Base-by-base conservation (phyloP, 441 rosid genomes). In the Lepidium campestre region DNA sequence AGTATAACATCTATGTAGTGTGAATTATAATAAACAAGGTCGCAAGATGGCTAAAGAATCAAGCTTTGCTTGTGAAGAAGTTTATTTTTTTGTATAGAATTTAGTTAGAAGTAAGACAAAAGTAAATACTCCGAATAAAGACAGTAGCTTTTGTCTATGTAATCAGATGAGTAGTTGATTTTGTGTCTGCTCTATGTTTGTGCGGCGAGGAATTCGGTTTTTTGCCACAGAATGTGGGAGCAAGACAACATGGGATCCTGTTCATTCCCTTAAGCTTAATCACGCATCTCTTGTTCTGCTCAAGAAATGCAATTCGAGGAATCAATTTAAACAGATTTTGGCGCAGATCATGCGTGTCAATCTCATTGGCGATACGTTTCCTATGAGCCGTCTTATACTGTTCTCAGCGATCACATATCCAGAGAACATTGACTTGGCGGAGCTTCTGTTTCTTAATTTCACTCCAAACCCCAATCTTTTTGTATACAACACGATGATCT, bases 311-410 rank as follows among this genome's bases (percentile, higher is more conserved):
- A 74, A 37, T 45, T 70, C 77, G 12, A 75, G 78, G 62, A 49
- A 61, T 60, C 81, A 85, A 18, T 79, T 85, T 62, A 81, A 76
- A 31, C 86, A 83, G 70, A 76, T 81, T 37, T 60, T 85, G 71
- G 86, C 81, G 3, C 85, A 75, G 61, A 72, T 74, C 10, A 72
- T 83, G 83, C 80, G 85, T 56, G 47, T 63, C 62, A 80, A 80
- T 71, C 85, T 83, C 59, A 66, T 82, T 14, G 57, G 78, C 44
- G 53, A 75, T 57, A 83, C 82, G 10, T 85, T 85, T 61, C 85
- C 87, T 0, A 85, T 85, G 90, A 85, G 90, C 46, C 75, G 88
- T 59, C 82, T 85, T 44, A 71, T 85, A 60, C 74, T 68, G 0
- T 80, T 75, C 77, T 78, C 88, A 7, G 81, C 88, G 9, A 47